Evolutionary conservation across 2,329 filamentous ascomycete genomes (phyloP).

Genomic region (Cadophora sp.): DNA sequence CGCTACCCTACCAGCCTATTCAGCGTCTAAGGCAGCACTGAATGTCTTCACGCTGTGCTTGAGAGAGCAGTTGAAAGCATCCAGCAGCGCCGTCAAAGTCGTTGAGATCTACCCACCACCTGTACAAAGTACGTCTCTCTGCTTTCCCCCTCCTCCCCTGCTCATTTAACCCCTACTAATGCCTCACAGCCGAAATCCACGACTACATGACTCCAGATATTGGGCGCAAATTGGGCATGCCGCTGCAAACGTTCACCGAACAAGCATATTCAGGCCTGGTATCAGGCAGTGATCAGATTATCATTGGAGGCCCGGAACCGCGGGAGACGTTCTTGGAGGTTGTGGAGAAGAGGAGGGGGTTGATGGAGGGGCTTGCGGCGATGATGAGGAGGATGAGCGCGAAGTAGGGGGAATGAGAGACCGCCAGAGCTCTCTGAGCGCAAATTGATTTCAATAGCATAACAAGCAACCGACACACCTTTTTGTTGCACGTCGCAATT

Average conservation of each 20-base stretch:
- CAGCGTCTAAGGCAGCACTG: slow-evolving; percentile 53
- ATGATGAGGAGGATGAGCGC: background rate
- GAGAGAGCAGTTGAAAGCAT: slow-evolving; percentile 47
- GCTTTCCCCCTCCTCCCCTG: background rate
- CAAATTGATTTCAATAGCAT: too few species aligned
- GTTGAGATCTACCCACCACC: slow-evolving; percentile 50
- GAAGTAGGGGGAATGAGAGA: too few species aligned
- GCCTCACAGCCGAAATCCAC: background rate
- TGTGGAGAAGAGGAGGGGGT: background rate
- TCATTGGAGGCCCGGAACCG: background rate
- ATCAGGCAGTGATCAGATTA: background rate
- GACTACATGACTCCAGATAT: background rate
- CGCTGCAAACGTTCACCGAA: background rate
- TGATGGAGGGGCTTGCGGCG: background rate
- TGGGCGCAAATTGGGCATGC: background rate
- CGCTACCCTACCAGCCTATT: slow-evolving; percentile 43
- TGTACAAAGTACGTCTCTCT: slow-evolving; percentile 20
- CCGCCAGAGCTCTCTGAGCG: too few species aligned
- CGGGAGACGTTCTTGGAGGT: background rate
- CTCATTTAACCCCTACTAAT: too few species aligned
- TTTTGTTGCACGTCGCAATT: background rate
- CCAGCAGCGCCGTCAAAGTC: slow-evolving; percentile 45
- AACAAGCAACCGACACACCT: too few species aligned
- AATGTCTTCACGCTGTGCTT: slow-evolving; percentile 51
- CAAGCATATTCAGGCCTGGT: background rate